Base-by-base conservation (phyloP, 495 filamentous ascomycete species). In the Neurospora sp. region DNA sequence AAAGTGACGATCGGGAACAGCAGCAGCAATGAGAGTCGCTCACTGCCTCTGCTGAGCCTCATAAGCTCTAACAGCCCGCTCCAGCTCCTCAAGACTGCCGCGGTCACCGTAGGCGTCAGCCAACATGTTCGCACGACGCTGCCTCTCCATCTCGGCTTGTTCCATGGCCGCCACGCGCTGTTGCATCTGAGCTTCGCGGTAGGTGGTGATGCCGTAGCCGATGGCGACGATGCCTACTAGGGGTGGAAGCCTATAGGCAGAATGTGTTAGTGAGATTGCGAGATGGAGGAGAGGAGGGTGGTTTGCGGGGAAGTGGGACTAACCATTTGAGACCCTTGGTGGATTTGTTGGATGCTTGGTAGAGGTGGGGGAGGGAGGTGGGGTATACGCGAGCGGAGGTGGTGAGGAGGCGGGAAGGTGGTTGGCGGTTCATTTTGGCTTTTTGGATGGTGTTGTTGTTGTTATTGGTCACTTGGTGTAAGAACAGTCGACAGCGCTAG, bases 61-160 rank as follows among this genome's bases (percentile, higher is more conserved):
- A 70, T 89, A 89, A 8, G 83, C 81, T n/a, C 82, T 79, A 70
- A 90, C 78, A n/a, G 89, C 89, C 8, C 86, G 81, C 75, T 89
- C 86, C 44, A 90, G 79, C 79, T 87, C 88, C 22, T 85, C 81
- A 17, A 90, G 69, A 74, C 84, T 88, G 7, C 81, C 81, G 70
- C 89, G 85, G 72, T 87, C 86, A n/a, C 88, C 88, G 48, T 89
- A 90, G 1, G 89, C 87, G 40, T 90, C 86, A 81, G 82, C 81
- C 69, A 86, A 71, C 41, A 76, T 75, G 42, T 77, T 75, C 40
- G 75, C 76, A 35, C 68, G 41, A 10, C 76, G 73, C 59, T 76
- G 73, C 39, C 78, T 70, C 41, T 76, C 79, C 14, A 73, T 71
- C 68, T 78, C 79, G 40, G 72, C 77, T 35, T 73, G 38, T 27